Evolutionary conservation across 2,329 filamentous ascomycete species (phyloP).

Genomic region (Dactylonectria macrodidyma): DNA sequence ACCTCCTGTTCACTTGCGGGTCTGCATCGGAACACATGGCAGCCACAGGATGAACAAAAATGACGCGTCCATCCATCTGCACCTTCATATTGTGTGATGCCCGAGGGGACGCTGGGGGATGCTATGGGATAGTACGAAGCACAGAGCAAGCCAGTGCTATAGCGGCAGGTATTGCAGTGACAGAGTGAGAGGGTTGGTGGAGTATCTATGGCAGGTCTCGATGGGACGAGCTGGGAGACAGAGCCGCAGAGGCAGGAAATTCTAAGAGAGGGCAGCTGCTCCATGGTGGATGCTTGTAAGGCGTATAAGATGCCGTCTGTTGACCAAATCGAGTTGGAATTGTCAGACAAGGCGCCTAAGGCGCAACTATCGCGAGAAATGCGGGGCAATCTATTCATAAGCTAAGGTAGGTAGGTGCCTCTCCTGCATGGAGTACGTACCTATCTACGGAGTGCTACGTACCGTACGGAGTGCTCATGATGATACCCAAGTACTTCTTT

Average conservation of each 20-base stretch:
- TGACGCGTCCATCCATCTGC: constrained; percentile 44
- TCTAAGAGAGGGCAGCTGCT: constrained; percentile 11
- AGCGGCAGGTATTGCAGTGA: constrained; percentile 52
- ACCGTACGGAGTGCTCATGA: neutral
- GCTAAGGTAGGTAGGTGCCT: too few species aligned
- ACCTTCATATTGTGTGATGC: constrained; percentile 31
- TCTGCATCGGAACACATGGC: constrained; percentile 55
- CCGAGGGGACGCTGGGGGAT: constrained; percentile 13
- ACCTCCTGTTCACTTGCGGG: neutral
- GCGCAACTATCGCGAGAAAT: constrained; percentile 8
- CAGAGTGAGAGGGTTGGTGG: constrained; percentile 44
- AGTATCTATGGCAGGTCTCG: neutral
- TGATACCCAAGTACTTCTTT: neutral
- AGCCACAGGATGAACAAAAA: constrained; percentile 60
- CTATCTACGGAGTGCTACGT: neutral
- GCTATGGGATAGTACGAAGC: constrained; percentile 55
- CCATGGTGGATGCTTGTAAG: neutral
- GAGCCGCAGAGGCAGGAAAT: constrained; percentile 31
- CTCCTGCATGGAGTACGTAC: neutral
- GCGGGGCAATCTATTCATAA: constrained; percentile 5
- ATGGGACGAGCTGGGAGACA: constrained; percentile 23
- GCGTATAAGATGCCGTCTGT: too few species aligned
- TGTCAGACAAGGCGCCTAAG: neutral
- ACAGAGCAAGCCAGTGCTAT: constrained; percentile 55
- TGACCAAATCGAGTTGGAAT: neutral